These are phyloP conservation scores for Didymella lethalis DNA, from an alignment of 2,329 filamentous ascomycete species.

Conservation along the genomic window DNA sequence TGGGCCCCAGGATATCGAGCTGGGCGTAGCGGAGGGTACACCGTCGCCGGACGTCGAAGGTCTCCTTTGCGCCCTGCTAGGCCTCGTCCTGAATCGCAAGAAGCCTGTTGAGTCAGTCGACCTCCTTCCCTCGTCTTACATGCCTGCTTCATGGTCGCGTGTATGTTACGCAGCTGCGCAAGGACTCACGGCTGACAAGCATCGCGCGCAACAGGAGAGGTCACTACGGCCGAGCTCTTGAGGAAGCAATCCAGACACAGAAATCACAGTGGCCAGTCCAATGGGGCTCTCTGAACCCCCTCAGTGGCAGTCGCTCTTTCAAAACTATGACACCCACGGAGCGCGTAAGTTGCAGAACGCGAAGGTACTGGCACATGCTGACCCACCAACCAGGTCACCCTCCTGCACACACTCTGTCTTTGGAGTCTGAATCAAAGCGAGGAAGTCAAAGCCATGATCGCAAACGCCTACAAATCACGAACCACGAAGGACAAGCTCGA, in stretches of 20 bases:
- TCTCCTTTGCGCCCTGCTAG: slow-evolving; percentile 87
- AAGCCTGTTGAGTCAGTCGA: slow-evolving; percentile 93
- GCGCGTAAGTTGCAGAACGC: slow-evolving; percentile 66
- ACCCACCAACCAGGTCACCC: slow-evolving; percentile 68
- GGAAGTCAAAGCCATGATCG: slow-evolving; percentile 78
- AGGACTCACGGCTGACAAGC: slow-evolving; percentile 42
- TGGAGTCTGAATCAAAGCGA: slow-evolving; percentile 94
- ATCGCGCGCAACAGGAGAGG: slow-evolving; percentile 69
- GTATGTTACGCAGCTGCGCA: slow-evolving; percentile 5
- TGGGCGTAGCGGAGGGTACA: slow-evolving; percentile 76
- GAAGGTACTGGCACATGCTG: slow-evolving; percentile 24
- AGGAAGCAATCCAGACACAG: slow-evolving; percentile 88
- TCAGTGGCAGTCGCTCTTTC: slow-evolving; percentile 82
- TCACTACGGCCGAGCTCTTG: slow-evolving; percentile 90
- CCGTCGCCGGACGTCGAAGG: slow-evolving; percentile 87
- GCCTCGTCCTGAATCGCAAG: slow-evolving; percentile 92
- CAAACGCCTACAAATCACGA: slow-evolving; percentile 68
- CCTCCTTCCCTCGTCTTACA: slow-evolving; percentile 26
- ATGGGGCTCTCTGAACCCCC: slow-evolving; percentile 84
- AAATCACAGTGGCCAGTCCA: slow-evolving; percentile 85
- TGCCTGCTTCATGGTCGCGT: slow-evolving; percentile 33
- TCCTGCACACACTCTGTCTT: slow-evolving; percentile 82
- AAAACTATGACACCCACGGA: slow-evolving; percentile 81
- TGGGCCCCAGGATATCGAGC: slow-evolving; percentile 93
- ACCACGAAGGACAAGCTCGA: slow-evolving; percentile 85